A percentile compares a stretch with the other conserved stretches of the same genome.
These are phyloP conservation scores for Pseudocercospora crystallina DNA, from an alignment of 2,329 filamentous ascomycete species.

Conservation along the genomic window DNA sequence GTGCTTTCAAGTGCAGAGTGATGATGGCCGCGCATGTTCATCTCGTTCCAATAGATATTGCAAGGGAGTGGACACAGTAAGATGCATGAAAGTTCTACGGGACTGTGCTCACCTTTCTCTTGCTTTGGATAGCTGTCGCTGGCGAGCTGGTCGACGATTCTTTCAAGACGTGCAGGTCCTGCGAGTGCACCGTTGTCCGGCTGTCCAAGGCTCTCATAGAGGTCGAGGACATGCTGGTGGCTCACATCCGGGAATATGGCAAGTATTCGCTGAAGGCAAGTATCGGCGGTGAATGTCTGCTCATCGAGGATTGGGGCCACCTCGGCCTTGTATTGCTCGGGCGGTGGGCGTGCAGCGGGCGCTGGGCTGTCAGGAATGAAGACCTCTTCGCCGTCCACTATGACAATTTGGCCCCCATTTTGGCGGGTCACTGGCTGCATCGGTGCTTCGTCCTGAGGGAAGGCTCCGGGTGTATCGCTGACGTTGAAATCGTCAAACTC, in stretches of 20 bases:
- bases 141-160: constrained; percentile 32
- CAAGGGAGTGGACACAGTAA: too few relatives aligned
- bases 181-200: constrained; percentile 10
- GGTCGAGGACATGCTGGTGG: constrained; percentile 30
- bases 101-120: constrained; percentile 19
- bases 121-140: constrained; percentile 30
- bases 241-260: constrained; percentile 37
- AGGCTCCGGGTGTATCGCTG: background rate
- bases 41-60: too few relatives aligned
- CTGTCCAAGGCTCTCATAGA: constrained; percentile 25
- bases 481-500: background rate
- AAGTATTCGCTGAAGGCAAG: constrained; percentile 30
- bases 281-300: constrained; percentile 19
- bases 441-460: background rate
- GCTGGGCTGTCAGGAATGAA: constrained; percentile 29
- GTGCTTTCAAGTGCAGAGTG: too few relatives aligned
- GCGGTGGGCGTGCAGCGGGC: background rate
- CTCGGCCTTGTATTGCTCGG: background rate
- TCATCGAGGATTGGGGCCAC: background rate
- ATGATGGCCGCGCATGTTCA: too few relatives aligned
- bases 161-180: constrained; percentile 23
- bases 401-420: constrained; percentile 9
- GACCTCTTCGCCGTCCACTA: constrained; percentile 25
- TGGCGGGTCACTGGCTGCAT: background rate
- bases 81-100: too few relatives aligned